Percentiles rank a stretch among this genome's conserved stretches.
phyloP scores from a whole-genome alignment of 805 yeast genomes.

The Saccharomycopsis oosterbeekiorum region DNA sequence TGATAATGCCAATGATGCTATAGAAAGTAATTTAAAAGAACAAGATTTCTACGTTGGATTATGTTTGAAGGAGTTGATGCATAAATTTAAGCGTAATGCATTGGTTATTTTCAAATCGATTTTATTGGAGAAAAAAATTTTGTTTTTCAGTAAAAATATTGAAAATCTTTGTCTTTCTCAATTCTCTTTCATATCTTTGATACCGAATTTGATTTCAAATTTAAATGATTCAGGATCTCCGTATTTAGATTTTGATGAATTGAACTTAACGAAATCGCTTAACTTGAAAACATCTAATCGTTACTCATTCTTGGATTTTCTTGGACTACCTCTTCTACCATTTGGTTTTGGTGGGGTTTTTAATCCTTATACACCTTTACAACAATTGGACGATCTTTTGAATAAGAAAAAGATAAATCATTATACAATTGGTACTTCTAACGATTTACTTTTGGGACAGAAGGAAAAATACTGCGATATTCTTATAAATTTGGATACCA shows the following conservation, averaged over 20 bases:
- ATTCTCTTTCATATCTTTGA: slow-evolving; percentile 70
- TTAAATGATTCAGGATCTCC: slow-evolving; percentile 79
- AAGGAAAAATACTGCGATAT: slow-evolving; percentile 55
- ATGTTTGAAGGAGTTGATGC: slow-evolving; percentile 54
- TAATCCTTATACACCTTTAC: slow-evolving; percentile 90
- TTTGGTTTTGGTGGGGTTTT: slow-evolving; percentile 84
- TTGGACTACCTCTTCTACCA: slow-evolving; percentile 81
- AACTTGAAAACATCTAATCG: slow-evolving; percentile 72
- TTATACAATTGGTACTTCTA: slow-evolving; percentile 81
- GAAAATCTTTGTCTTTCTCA: slow-evolving; percentile 75
- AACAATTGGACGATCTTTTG: slow-evolving; percentile 69
- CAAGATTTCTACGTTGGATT: slow-evolving; percentile 64
- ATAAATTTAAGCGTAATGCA: slow-evolving; percentile 46
- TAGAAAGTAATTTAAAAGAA: slow-evolving; percentile 33
- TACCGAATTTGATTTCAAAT: slow-evolving; percentile 69
- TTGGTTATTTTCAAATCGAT: slow-evolving; percentile 68
- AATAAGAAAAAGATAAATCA: slow-evolving; percentile 42
- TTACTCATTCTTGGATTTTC: slow-evolving; percentile 61
- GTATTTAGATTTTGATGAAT: slow-evolving; percentile 42
- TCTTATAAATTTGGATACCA: slow-evolving; percentile 55
- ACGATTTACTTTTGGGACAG: slow-evolving; percentile 65
- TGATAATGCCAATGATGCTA: slow-evolving; percentile 25
- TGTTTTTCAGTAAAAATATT: slow-evolving; percentile 72
- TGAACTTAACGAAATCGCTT: slow-evolving; percentile 45
- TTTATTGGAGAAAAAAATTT: slow-evolving; percentile 59